Base-by-base conservation (phyloP, 208 protist species). In the Leishmania major region DNA sequence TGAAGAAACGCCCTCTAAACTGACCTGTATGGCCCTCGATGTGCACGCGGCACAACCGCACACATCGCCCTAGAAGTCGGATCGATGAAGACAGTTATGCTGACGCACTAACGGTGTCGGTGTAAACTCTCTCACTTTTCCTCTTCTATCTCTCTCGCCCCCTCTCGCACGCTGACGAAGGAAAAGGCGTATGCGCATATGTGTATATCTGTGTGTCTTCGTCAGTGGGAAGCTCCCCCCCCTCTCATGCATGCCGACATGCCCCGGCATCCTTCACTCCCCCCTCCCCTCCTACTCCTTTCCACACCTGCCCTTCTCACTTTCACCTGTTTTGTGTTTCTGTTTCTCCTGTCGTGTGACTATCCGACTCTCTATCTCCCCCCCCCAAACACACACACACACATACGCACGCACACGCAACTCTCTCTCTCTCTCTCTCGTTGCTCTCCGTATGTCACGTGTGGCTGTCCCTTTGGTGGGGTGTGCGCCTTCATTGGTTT, bases 111-210 rank as follows among this genome's bases (percentile, higher is more conserved):
- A 11, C 28, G 25, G 4, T n/a, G 8, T 62, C 25, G 4, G 19
- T 62, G 8, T 15, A 64, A 64, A 64, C 22, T n/a, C 53, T 47
- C 71, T 83, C 77, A 57, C 78, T 78, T 78, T 67, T 19, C 64
- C n/a, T 25, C 17, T 43, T 70, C 13, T 17, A 35, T 70, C n/a
- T 70, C 64, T 0, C n/a, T 43, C 31, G 13, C 64, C 64, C 64
- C 11, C 64, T 43, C 35, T 45, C 31, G 19, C 64, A 25, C 25
- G 25, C 25, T 62, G 57, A 6, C 57, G 19, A 62, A 2, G 57
- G 25, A 62, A 62, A 31, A 10, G 64, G 15, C 19, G 57, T 62
- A 31, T 62, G 19, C 57, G 28, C 57, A 62, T n/a, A 15, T n/a
- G 57, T 25, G 17, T 62, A 62, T 31, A 31, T 25, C 15, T 55